A percentile compares a stretch with the other conserved stretches of the same genome.
These are phyloP conservation scores for Tricholomella constricta DNA, from an alignment of 768 basidiomycete species.

Conservation along the genomic window DNA sequence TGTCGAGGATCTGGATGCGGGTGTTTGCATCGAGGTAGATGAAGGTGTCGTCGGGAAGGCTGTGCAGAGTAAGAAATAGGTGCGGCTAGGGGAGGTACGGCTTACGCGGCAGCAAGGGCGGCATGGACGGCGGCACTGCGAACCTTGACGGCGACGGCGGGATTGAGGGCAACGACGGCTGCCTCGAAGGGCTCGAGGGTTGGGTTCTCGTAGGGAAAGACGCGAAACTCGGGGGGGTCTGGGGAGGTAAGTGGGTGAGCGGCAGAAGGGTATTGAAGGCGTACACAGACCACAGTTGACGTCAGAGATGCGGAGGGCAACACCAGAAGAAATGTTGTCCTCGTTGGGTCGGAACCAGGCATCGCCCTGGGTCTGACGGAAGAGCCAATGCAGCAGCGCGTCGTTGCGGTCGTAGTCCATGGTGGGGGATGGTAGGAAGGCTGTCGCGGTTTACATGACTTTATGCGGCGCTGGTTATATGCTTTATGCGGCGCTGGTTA, in stretches of 20 bases:
- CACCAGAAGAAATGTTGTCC: conserved; percentile 71
- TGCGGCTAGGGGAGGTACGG: conserved; percentile 19
- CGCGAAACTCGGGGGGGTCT: conserved; percentile 57
- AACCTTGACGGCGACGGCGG: conserved; percentile 82
- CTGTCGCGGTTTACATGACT: too few relatives aligned
- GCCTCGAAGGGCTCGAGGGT: conserved; percentile 76
- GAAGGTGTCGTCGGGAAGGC: conserved; percentile 49
- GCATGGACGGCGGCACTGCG: conserved; percentile 78
- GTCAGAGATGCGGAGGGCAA: conserved; percentile 56
- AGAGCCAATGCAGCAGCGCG: conserved; percentile 79
- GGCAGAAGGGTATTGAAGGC: not conserved
- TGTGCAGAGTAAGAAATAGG: not conserved
- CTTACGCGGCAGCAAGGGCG: conserved; percentile 68
- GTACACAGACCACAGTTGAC: conserved; percentile 35
- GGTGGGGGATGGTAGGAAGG: too few relatives aligned
- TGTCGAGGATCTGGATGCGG: conserved; percentile 83
- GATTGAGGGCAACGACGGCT: conserved; percentile 69
- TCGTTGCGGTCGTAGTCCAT: conserved; percentile 83
- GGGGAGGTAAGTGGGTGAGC: not conserved
- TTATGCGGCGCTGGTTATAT: too few relatives aligned
- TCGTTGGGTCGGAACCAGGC: conserved; percentile 84
- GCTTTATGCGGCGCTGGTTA: not conserved
- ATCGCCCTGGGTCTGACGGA: conserved; percentile 77
- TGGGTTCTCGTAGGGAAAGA: conserved; percentile 82
- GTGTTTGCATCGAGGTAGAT: conserved; percentile 81